These are phyloP conservation scores for Carex sylvatica DNA, from an alignment of 202 grass and related monocot species.

Conservation along the genomic window DNA sequence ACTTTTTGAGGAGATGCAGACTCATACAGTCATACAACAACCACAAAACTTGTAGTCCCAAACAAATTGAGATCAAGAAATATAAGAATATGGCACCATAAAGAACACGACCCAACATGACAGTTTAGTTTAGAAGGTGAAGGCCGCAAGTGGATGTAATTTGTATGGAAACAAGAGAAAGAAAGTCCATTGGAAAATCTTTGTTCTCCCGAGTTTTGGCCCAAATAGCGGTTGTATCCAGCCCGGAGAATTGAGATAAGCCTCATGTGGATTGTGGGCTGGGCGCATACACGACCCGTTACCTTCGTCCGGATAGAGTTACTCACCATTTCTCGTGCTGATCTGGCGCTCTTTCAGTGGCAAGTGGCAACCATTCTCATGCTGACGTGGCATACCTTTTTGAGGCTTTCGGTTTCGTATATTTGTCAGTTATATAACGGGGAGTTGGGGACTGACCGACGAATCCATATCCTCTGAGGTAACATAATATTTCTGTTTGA, in stretches of 20 bases:
- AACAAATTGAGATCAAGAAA: too few relatives aligned
- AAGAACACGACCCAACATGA: background rate
- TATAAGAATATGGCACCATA: background rate
- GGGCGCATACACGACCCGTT: too few relatives aligned
- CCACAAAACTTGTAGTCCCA: too few relatives aligned
- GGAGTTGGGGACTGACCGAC: too few relatives aligned
- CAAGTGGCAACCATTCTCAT: background rate
- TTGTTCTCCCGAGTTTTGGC: background rate
- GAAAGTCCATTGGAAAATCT: background rate
- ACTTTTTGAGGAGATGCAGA: background rate
- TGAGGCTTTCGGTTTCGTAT: background rate
- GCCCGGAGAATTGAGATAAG: background rate
- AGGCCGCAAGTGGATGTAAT: background rate
- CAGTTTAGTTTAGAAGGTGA: background rate
- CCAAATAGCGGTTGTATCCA: background rate
- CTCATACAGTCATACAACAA: background rate
- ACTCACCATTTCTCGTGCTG: background rate
- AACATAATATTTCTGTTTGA: too few relatives aligned
- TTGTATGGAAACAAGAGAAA: background rate
- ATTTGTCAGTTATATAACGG: too few relatives aligned
- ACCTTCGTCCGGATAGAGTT: background rate
- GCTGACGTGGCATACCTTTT: conserved; percentile 9
- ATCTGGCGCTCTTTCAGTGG: background rate
- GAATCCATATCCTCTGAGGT: too few relatives aligned
- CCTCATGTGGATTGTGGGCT: background rate